Evolutionary conservation across 495 filamentous ascomycete genomes (phyloP), one percentile per base, ranked within the genome.

Genomic region (Penicillium roqueforti): DNA sequence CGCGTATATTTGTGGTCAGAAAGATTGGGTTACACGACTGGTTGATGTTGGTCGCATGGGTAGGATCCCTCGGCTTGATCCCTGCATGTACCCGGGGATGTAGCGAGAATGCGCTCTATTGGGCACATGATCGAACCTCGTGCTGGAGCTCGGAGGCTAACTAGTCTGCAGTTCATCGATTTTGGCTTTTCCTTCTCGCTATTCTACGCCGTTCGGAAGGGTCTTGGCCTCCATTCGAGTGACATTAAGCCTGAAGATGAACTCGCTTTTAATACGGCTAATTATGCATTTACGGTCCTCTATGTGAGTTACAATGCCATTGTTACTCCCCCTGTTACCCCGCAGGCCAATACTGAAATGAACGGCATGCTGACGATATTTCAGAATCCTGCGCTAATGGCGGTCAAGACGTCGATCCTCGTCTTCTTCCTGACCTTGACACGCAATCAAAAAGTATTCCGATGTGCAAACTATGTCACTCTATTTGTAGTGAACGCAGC

Each of bases 351-450:
- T 9, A 28, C 16, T 9, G 18, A 26, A 31, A 29, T 14, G 4
- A 28, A 18, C 19, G n/a, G 25, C 10, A 13, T 54, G 19, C 52
- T 41, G 39, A 52, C 53, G 29, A 22, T 39, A n/a, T 10, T 36
- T 20, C 55, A 96, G 89, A 95, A 96, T 64, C 91, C 92, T 11
- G 87, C 90, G 4, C 79, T 96, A 49, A 78, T 78, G 75, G 64
- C 70, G 34, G 66, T 90, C 44, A 97, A 96, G 71, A 90, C 89
- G 4, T 92, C 89, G n/a, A 90, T 97, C 57, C 80, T 96, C 45
- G 71, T 92, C 53, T 96, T 95, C 67, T 96, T 90, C 72, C 78
- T 95, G 26, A 83, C 86, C 29, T 72, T 96, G 46, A 86, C 89
- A 6, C 85, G 83, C 59, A 84, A 84, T 29, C 85, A 91, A 38